Percentiles rank a stretch among this genome's conserved stretches.
phyloP scores from a whole-genome alignment of 371 early-diverging fungal species.

The Quaeritorhiza haematococci region DNA sequence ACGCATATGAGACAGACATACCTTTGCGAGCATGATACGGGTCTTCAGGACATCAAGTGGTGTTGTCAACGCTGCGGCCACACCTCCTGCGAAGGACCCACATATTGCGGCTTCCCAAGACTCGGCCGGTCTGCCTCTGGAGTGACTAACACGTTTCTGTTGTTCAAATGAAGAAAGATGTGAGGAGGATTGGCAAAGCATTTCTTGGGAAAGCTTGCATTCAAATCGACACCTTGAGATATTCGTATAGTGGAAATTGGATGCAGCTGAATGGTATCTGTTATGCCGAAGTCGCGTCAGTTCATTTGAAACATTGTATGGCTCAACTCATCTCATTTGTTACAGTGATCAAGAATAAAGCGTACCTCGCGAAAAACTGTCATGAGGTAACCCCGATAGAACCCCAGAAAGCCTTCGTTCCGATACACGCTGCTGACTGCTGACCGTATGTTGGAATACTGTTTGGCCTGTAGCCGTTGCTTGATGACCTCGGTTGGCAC shows the following conservation, averaged over 20 bases:
- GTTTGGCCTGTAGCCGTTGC: slow-evolving; percentile 89
- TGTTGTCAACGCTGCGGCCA: slow-evolving; percentile 47
- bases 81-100: slow-evolving; percentile 70
- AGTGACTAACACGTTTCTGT: too few relatives aligned
- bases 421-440: slow-evolving; percentile 34
- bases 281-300: not conserved
- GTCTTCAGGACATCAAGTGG: slow-evolving; percentile 54
- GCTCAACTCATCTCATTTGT: too few relatives aligned
- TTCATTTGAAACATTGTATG: too few relatives aligned
- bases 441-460: slow-evolving; percentile 43
- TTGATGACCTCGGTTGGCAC: slow-evolving; percentile 96
- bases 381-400: slow-evolving; percentile 87
- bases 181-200: too few relatives aligned
- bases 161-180: not conserved
- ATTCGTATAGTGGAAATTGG: slow-evolving; percentile 93
- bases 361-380: slow-evolving; percentile 83
- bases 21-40: slow-evolving; percentile 45
- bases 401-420: slow-evolving; percentile 74
- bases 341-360: not conserved
- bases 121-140: slow-evolving; percentile 48
- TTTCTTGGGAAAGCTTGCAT: slow-evolving; percentile 38
- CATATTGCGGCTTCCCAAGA: slow-evolving; percentile 83
- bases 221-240: slow-evolving; percentile 56
- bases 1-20: not conserved
- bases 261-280: slow-evolving; percentile 93